phyloP scores from a whole-genome alignment of 805 yeast genomes.

The Kuraishia capsulata region DNA sequence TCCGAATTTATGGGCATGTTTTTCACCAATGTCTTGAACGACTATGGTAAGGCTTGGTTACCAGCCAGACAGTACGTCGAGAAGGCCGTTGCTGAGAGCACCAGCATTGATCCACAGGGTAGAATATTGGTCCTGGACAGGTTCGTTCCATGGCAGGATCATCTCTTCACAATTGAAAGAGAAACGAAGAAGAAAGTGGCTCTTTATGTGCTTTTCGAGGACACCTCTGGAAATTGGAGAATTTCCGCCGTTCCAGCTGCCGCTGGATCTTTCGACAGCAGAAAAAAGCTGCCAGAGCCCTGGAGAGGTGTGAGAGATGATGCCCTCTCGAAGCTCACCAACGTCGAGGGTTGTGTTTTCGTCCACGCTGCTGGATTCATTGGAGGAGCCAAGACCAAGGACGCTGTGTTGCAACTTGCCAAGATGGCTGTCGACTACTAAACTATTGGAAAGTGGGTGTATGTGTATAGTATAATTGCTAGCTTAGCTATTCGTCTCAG shows the following conservation, averaged over 20 bases:
- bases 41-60: slow-evolving; percentile 80
- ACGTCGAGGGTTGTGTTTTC: slow-evolving; percentile 83
- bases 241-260: slow-evolving; percentile 87
- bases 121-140: slow-evolving; percentile 63
- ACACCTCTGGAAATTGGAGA: slow-evolving; percentile 69
- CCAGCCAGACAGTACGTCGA: slow-evolving; percentile 79
- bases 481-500: no score
- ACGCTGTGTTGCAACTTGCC: slow-evolving; percentile 74
- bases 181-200: slow-evolving; percentile 47
- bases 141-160: slow-evolving; percentile 95
- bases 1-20: slow-evolving; percentile 77
- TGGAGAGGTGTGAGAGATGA: slow-evolving; percentile 97
- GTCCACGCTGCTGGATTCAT: slow-evolving; percentile 96
- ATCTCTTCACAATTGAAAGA: slow-evolving; percentile 65
- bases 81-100: slow-evolving; percentile 57
- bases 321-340: slow-evolving; percentile 59
- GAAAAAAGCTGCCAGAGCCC: slow-evolving; percentile 80
- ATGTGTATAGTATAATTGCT: background rate
- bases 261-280: slow-evolving; percentile 69
- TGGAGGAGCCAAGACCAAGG: slow-evolving; percentile 83
- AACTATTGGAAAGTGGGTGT: background rate
- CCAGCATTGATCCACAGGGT: slow-evolving; percentile 57
- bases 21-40: slow-evolving; percentile 56
- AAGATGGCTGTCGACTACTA: slow-evolving; percentile 22
- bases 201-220: slow-evolving; percentile 73